Evolutionary conservation across 2,329 filamentous ascomycete species (phyloP), one percentile per base, ranked within the genome.

Genomic region (Pleoardoris graminearum): DNA sequence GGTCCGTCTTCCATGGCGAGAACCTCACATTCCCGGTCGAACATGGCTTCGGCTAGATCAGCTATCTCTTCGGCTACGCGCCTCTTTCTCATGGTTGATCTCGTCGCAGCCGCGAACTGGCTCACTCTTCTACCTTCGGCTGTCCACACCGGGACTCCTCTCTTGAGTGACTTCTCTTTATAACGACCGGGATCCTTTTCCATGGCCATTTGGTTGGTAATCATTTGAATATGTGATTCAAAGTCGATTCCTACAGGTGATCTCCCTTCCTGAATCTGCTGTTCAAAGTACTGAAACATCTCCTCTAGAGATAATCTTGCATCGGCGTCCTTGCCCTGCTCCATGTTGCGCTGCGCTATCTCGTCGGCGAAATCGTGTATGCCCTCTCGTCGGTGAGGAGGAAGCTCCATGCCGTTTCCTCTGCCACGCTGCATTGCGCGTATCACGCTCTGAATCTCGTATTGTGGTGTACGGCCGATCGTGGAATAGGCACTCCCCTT

Each of bases 291-390:
- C 1, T 63, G 38, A 3, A 56, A 41, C 17, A 65, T 54, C n/a
- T 55, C 57, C 0, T 25, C 23, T 1, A 19, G 21, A 8, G 29
- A 49, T 14, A 54, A 54, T 11, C 50, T 56, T 12, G 63, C 63
- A 16, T 65, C 41, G 16, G 27, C 27, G 16, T 16, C 41, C 65
- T 7, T 63, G 65, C 7, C 57, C 48, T 1, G 27, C 29, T 44
- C 27, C n/a, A 44, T n/a, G 19, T 58, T 58, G 4, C 55, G 44
- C 14, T 57, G 27, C 25, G 54, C 55, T 5, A 71, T 52, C 16
- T 72, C 62, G 10, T 57, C 57, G 29, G 66, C 69, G 27, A 69
- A 62, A 7, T 62, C 52, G 41, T 70, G 62, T 4, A 69, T 51
- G n/a, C 27, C 37, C 25, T 62, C 59, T 23, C 65, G 56, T 21